Conservation (phyloP, 352 stramenopile genomes). For the Globisporangium camurandrum region DNA sequence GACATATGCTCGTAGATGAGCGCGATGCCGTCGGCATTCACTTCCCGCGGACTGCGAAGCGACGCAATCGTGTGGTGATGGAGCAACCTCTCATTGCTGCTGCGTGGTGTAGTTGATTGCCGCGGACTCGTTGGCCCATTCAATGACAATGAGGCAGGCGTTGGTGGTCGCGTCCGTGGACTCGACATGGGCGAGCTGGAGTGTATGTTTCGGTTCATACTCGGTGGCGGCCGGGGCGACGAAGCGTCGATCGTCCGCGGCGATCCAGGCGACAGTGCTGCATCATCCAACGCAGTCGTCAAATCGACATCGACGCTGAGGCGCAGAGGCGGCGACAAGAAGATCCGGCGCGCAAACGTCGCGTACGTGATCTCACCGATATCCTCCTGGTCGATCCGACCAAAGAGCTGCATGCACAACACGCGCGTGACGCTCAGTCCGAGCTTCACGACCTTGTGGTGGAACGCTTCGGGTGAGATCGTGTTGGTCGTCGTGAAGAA, state of each 20-base stretch:
- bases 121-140: background rate
- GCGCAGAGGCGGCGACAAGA: slow-evolving; percentile 33
- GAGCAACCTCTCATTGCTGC: background rate
- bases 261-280: no score
- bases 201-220: no score
- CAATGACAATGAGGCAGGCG: background rate
- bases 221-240: background rate
- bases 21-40: slow-evolving; percentile 16
- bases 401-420: slow-evolving; percentile 51
- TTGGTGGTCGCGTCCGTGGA: background rate
- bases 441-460: slow-evolving; percentile 53
- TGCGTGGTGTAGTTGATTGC: background rate
- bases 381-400: slow-evolving; percentile 53
- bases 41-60: slow-evolving; percentile 5
- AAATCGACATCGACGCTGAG: slow-evolving; percentile 13
- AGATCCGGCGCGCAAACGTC: slow-evolving; percentile 53
- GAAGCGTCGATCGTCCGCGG: background rate
- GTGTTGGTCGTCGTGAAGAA: slow-evolving; percentile 75
- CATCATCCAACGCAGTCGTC: background rate
- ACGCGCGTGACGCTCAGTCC: slow-evolving; percentile 33
- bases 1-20: slow-evolving; percentile 43
- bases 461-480: slow-evolving; percentile 61
- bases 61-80: slow-evolving; percentile 1
- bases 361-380: slow-evolving; percentile 56
- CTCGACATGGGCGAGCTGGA: slow-evolving; percentile 2